These are phyloP conservation scores for Anisodus acutangulus DNA, from an alignment of 257 asterid species.

Conservation along the genomic window DNA sequence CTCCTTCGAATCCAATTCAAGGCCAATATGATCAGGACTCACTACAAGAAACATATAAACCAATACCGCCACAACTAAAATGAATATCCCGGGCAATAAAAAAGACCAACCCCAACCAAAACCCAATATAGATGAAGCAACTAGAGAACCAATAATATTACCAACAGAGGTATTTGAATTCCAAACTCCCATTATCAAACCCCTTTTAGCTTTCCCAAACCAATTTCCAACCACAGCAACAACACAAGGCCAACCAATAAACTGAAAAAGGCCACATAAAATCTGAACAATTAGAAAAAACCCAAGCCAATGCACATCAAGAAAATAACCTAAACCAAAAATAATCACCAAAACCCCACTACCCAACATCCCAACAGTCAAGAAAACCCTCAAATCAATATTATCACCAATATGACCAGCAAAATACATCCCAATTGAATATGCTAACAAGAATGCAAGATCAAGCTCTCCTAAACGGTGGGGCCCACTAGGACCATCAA, in stretches of 20 bases:
- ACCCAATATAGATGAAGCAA: slow-evolving; percentile 81
- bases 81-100: slow-evolving; percentile 70
- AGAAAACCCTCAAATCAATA: slow-evolving; percentile 71
- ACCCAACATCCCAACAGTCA: slow-evolving; percentile 84
- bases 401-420: slow-evolving; percentile 85
- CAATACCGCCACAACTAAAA: slow-evolving; percentile 52
- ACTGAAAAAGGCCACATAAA: slow-evolving; percentile 87
- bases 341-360: slow-evolving; percentile 70
- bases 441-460: slow-evolving; percentile 75
- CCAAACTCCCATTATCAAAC: slow-evolving; percentile 93
- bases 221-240: slow-evolving; percentile 92
- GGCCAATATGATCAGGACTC: slow-evolving; percentile 69
- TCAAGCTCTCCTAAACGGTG: slow-evolving; percentile 97
- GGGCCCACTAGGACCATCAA: slow-evolving; percentile 75
- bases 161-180: slow-evolving; percentile 88
- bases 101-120: slow-evolving; percentile 99
- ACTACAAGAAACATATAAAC: slow-evolving; percentile 72
- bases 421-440: slow-evolving; percentile 83
- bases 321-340: slow-evolving; percentile 82
- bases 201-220: slow-evolving; percentile 86
- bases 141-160: slow-evolving; percentile 78
- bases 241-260: slow-evolving; percentile 96
- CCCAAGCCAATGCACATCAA: slow-evolving; percentile 67
- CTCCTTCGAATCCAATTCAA: slow-evolving; percentile 53
- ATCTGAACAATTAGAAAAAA: slow-evolving; percentile 66